These are phyloP conservation scores for Mallotus repandus DNA, from an alignment of 441 rosid genomes.

Conservation along the genomic window DNA sequence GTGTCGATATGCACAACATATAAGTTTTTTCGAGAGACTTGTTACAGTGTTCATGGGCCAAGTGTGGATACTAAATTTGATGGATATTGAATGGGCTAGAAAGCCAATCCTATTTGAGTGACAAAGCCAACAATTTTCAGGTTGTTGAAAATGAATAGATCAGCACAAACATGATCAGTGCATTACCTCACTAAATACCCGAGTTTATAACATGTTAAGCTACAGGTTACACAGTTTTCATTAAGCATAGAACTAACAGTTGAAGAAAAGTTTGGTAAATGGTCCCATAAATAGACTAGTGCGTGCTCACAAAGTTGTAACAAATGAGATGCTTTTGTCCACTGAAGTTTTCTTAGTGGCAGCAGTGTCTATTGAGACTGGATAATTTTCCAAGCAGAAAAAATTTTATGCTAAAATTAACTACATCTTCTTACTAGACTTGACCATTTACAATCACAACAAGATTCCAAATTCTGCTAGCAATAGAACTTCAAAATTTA, in stretches of 20 bases:
- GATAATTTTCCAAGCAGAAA: not conserved
- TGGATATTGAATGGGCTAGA: not conserved
- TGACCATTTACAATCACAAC: too few species aligned
- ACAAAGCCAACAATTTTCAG: not conserved
- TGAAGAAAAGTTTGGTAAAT: not conserved
- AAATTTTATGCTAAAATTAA: too few species aligned
- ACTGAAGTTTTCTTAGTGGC: not conserved
- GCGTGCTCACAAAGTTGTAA: not conserved
- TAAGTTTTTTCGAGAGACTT: not conserved
- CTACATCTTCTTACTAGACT: too few species aligned
- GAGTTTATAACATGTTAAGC: not conserved
- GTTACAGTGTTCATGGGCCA: not conserved
- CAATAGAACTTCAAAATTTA: not conserved
- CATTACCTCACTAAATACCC: not conserved
- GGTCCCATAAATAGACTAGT: not conserved
- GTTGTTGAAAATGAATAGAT: not conserved
- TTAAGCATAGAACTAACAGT: not conserved
- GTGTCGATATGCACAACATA: not conserved
- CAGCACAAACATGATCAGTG: not conserved
- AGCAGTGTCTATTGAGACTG: too few species aligned
- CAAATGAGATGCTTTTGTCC: not conserved
- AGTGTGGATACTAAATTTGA: not conserved
- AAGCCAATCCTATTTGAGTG: not conserved
- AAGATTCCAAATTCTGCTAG: not conserved
- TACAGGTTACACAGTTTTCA: not conserved